Base-by-base conservation (phyloP, 2,329 filamentous ascomycete genomes). In the Ceratocystis lukuohia region DNA sequence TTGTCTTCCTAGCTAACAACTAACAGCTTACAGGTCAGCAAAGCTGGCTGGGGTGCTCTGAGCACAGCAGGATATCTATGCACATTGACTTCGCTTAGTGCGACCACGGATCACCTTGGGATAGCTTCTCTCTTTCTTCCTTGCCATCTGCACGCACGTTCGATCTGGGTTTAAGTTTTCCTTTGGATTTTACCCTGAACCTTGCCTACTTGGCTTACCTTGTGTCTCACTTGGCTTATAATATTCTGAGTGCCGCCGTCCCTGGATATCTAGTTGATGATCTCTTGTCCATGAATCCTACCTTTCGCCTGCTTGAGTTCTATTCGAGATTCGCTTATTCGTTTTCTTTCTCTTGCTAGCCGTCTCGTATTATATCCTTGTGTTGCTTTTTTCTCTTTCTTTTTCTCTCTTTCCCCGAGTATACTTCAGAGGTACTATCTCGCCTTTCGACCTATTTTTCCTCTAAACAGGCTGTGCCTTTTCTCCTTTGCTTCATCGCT, bases 81-180 rank as follows among this genome's bases (percentile, higher is more conserved):
- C 48, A 59, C 56, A 28, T 37, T 37, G 30, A 59, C 28, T 37
- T 59, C 56, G 56, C 56, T 59, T 59, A 59, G 56, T 59, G 15
- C 56, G 20, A 37, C 56, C 56, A 59, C 56, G 56, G 56, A 59
- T 59, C 56, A 37, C 56, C 30, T 59, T 59, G 15, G 56, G 56
- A 59, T 59, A 37, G 25, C 25, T 20, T 59, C 28, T 37, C 33
- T 59, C 30, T 59, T 59, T 15, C 56, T 59, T 59, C 28, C 56
- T 37, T 59, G 56, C 48, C 56, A 59, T 59, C 33, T 37, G 56
- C 15, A 59, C 56, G 56, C 56, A 59, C 56, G 56, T 59, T 59
- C 56, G 30, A 37, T 59, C 33, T 59, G 28, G 28, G 56, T 59
- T 59, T 59, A 59, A 59, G 56, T 59, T 59, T 59, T 25, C 17